Conservation (phyloP, 2,329 filamentous ascomycete species). For the Pestalotiopsis fici region DNA sequence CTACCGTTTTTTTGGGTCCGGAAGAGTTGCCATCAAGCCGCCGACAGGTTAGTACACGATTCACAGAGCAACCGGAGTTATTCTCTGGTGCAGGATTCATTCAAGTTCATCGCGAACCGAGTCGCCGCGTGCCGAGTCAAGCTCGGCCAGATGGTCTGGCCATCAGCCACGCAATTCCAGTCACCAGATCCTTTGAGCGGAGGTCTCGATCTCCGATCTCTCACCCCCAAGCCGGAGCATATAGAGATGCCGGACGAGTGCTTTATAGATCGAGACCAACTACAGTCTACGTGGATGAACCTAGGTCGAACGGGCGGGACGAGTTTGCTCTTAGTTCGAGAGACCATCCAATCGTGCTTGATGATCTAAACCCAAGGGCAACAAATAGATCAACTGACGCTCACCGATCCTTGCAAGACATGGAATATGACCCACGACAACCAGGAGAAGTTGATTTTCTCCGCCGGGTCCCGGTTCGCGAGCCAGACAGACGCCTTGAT, state of each 20-base stretch:
- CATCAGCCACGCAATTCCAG: background rate
- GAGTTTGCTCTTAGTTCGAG: background rate
- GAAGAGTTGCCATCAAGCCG: slow-evolving; percentile 22
- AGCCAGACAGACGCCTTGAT: slow-evolving; percentile 16
- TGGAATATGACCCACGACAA: slow-evolving; percentile 16
- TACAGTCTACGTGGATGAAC: background rate
- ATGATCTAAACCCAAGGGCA: background rate
- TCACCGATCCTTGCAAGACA: slow-evolving; percentile 10
- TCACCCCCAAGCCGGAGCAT: slow-evolving; percentile 4
- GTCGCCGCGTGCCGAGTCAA: slow-evolving; percentile 15
- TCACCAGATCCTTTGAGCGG: slow-evolving; percentile 11
- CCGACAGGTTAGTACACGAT: slow-evolving; percentile 22
- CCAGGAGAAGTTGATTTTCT: slow-evolving; percentile 13
- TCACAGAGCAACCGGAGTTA: slow-evolving; percentile 17
- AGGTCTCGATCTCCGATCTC: slow-evolving; percentile 1
- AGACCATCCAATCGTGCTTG: background rate
- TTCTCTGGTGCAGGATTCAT: slow-evolving; percentile 20
- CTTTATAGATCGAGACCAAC: background rate
- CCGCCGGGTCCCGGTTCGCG: slow-evolving; percentile 14
- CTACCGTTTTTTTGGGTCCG: slow-evolving; percentile 16
- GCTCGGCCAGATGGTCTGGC: slow-evolving; percentile 17
- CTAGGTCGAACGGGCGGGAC: background rate
- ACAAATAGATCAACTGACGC: background rate
- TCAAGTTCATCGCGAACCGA: slow-evolving; percentile 18
- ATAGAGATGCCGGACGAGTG: slow-evolving; percentile 1